Conservation (phyloP, 192 early-diverging fungal genomes). For the Entophlyctis luteolus region DNA sequence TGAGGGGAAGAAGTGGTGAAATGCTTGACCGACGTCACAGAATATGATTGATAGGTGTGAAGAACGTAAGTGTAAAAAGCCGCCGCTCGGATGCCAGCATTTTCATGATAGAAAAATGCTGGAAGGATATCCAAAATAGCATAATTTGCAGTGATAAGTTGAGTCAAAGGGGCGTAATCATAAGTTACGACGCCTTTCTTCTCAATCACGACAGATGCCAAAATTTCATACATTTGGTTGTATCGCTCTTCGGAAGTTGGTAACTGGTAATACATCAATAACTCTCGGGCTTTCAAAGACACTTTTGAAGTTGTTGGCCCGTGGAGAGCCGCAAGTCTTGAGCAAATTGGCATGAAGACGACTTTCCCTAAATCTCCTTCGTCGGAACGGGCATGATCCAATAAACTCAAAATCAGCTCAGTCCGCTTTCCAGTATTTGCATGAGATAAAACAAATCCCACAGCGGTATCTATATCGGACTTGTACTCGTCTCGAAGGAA, state of each 20-base stretch:
- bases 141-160: slow-evolving; percentile 86
- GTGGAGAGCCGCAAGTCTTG: slow-evolving; percentile 72
- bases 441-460: slow-evolving; percentile 66
- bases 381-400: slow-evolving; percentile 76
- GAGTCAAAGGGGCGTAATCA: slow-evolving; percentile 47
- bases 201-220: slow-evolving; percentile 54
- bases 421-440: slow-evolving; percentile 72
- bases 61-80: slow-evolving; percentile 95
- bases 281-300: slow-evolving; percentile 89
- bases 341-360: slow-evolving; percentile 70
- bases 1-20: slow-evolving; percentile 28
- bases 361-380: slow-evolving; percentile 55
- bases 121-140: slow-evolving; percentile 93
- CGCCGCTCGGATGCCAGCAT: slow-evolving; percentile 67
- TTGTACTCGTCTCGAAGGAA: slow-evolving; percentile 83
- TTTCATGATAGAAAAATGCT: slow-evolving; percentile 85
- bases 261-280: slow-evolving; percentile 87
- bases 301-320: slow-evolving; percentile 79
- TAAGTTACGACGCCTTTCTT: slow-evolving; percentile 29
- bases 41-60: slow-evolving; percentile 96
- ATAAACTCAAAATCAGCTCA: slow-evolving; percentile 64
- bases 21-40: slow-evolving; percentile 74
- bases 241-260: slow-evolving; percentile 88
- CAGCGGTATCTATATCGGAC: slow-evolving; percentile 52
- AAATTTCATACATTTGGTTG: slow-evolving; percentile 77